Evolutionary conservation across 2,329 filamentous ascomycete genomes (phyloP).

Genomic region (Balansia obtecta): DNA sequence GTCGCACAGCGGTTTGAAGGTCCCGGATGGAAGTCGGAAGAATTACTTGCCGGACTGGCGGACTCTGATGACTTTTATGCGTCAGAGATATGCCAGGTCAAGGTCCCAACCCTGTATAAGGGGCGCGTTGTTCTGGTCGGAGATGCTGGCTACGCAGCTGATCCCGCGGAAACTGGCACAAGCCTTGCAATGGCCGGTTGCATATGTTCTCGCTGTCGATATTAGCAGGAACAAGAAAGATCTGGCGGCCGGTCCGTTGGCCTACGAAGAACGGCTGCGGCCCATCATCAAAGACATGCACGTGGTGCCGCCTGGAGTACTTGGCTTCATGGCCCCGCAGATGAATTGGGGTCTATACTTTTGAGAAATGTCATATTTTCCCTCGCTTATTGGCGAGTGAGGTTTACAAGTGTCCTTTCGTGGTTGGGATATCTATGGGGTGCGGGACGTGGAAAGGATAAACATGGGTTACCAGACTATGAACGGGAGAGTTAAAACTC

Average conservation of each 20-base stretch:
- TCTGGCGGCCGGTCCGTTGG: conserved; percentile 18
- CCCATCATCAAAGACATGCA: conserved; percentile 27
- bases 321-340: conserved; percentile 28
- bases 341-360: conserved; percentile 31
- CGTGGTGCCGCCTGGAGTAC: conserved; percentile 19
- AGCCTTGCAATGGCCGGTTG: conserved; percentile 29
- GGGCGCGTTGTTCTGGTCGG: conserved; percentile 35
- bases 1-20: conserved; percentile 27
- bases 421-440: neutral
- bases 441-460: conserved; percentile 8
- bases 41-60: conserved; percentile 23
- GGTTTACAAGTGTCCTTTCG: conserved; percentile 17
- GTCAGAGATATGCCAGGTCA: conserved; percentile 30
- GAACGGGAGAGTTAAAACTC: conserved; percentile 9
- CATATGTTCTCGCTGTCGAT: conserved; percentile 39
- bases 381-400: conserved; percentile 24
- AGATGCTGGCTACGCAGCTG: conserved; percentile 35
- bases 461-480: conserved; percentile 26
- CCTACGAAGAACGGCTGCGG: conserved; percentile 28
- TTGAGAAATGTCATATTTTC: conserved; percentile 29
- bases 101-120: conserved; percentile 22
- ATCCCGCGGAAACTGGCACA: conserved; percentile 34
- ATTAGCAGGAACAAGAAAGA: conserved; percentile 16
- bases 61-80: conserved; percentile 32
- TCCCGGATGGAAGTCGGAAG: conserved; percentile 31